phyloP scores from a whole-genome alignment of 169 alveolate species.

The Plasmodium vinckei region DNA sequence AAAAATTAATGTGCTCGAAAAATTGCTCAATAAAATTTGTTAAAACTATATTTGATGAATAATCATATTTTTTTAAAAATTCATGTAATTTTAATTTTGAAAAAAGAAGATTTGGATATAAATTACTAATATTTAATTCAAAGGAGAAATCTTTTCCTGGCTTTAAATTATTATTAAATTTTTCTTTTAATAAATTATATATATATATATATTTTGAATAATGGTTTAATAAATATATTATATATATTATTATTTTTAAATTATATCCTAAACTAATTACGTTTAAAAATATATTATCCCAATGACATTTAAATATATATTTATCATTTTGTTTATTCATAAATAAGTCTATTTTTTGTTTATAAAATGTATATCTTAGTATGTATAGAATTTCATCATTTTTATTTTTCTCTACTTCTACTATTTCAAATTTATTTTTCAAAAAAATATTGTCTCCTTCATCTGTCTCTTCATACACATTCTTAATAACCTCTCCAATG shows the following conservation, averaged over 20 bases:
- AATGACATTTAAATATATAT: constrained; percentile 38
- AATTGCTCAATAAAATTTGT: constrained; percentile 43
- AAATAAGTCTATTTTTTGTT: constrained; percentile 59
- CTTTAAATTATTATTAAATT: constrained; percentile 1
- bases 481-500: not conserved
- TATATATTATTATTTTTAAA: constrained; percentile 49
- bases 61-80: constrained; percentile 45
- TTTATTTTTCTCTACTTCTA: constrained; percentile 23
- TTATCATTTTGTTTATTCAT: constrained; percentile 33
- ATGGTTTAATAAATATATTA: constrained; percentile 35
- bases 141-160: constrained; percentile 21
- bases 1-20: constrained; percentile 49
- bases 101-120: constrained; percentile 13
- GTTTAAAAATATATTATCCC: constrained; percentile 30
- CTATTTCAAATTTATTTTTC: constrained; percentile 17
- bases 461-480: not conserved
- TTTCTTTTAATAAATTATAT: constrained; percentile 30
- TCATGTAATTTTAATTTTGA: constrained; percentile 41
- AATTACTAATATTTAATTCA: not conserved
- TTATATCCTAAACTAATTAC: constrained; percentile 47
- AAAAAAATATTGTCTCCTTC: constrained; percentile 4
- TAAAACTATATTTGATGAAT: constrained; percentile 33
- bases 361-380: constrained; percentile 40
- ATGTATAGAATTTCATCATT: constrained; percentile 11
- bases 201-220: constrained; percentile 45